These are phyloP conservation scores for Corylus americana DNA, from an alignment of 306 rosid species.

Conservation along the genomic window DNA sequence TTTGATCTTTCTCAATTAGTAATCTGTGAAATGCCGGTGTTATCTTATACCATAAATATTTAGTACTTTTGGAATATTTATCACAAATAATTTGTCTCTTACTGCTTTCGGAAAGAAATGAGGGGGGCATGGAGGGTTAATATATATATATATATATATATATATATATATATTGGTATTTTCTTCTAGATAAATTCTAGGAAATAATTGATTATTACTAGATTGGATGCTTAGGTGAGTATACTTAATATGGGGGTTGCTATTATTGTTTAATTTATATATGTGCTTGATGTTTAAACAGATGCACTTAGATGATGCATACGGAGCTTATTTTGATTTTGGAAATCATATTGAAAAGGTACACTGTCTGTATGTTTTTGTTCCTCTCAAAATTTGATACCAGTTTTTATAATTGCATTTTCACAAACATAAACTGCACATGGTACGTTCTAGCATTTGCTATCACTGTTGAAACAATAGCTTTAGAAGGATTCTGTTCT, in stretches of 20 bases:
- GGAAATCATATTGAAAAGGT: slow-evolving; percentile 98
- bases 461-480: slow-evolving; percentile 9
- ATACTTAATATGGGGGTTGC: neutral
- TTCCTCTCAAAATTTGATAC: neutral
- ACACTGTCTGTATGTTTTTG: slow-evolving; percentile 14
- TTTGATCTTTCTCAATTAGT: slow-evolving; percentile 17
- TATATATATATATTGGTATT: neutral
- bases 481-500: neutral
- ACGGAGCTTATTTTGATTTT: slow-evolving; percentile 86
- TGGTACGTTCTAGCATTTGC: slow-evolving; percentile 1
- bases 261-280: slow-evolving; percentile 19
- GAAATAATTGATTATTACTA: slow-evolving; percentile 3
- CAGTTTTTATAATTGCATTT: neutral
- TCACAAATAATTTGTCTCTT: neutral
- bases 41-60: neutral
- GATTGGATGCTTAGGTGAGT: slow-evolving; percentile 16
- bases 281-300: slow-evolving; percentile 42
- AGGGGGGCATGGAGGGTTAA: neutral
- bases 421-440: neutral
- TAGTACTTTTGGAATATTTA: neutral
- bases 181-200: neutral
- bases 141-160: neutral
- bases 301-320: slow-evolving; percentile 75
- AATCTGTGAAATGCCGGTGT: neutral
- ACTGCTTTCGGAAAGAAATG: neutral